Conservation (phyloP, 495 filamentous ascomycete species). For the Lasiosphaeris hirsuta region DNA sequence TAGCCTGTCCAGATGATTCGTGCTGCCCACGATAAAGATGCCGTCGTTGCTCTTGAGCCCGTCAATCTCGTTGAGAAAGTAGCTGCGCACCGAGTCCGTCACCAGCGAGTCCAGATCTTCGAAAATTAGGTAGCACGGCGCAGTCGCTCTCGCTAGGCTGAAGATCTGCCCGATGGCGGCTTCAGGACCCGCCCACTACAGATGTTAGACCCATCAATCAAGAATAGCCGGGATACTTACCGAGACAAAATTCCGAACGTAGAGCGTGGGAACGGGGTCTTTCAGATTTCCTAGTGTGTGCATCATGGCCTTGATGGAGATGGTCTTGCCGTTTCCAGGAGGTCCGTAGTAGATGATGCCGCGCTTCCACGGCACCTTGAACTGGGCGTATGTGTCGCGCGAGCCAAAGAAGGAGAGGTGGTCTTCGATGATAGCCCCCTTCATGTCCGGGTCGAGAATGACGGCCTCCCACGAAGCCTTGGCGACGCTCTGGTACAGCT, state of each 20-base stretch:
- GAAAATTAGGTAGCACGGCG: conserved; percentile 54
- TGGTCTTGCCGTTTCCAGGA: conserved; percentile 66
- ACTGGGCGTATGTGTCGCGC: conserved; percentile 48
- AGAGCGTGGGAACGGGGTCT: conserved; percentile 33
- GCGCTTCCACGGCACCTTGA: conserved; percentile 56
- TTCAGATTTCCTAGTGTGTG: conserved; percentile 46
- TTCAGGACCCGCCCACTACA: conserved; percentile 40
- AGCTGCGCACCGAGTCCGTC: conserved; percentile 49
- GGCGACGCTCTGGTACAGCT: conserved; percentile 55
- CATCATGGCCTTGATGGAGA: conserved; percentile 65
- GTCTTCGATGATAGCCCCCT: conserved; percentile 56
- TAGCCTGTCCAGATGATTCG: conserved; percentile 57
- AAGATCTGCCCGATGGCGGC: conserved; percentile 48
- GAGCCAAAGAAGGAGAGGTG: conserved; percentile 58
- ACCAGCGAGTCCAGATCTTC: conserved; percentile 68
- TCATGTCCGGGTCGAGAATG: conserved; percentile 61
- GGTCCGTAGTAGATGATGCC: conserved; percentile 58
- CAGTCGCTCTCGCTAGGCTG: conserved; percentile 46
- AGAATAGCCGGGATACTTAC: conserved; percentile 42
- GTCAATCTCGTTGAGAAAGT: conserved; percentile 71
- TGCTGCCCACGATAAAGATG: conserved; percentile 62
- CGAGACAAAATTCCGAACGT: conserved; percentile 36
- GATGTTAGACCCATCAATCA: conserved; percentile 24
- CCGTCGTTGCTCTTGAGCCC: conserved; percentile 65
- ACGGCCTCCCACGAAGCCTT: conserved; percentile 60